Evolutionary conservation across 2,329 filamentous ascomycete species (phyloP).

Genomic region (Cyphellophora attinorum): DNA sequence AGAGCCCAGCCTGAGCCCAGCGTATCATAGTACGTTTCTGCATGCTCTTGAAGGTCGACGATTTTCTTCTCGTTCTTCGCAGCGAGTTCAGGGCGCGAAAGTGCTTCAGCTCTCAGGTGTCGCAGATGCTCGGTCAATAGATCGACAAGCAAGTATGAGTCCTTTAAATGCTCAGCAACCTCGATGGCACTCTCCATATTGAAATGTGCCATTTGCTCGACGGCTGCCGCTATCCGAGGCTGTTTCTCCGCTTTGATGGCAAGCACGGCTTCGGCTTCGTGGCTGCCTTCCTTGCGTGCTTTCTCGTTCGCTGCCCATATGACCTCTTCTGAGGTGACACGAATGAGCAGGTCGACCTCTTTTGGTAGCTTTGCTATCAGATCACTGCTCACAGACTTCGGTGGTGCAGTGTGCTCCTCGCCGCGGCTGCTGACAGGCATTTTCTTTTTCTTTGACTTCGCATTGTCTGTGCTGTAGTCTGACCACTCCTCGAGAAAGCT

Average conservation of each 20-base stretch:
- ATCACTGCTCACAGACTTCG: slow-evolving; percentile 10
- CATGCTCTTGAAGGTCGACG: slow-evolving; percentile 26
- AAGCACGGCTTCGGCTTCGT: slow-evolving; percentile 5
- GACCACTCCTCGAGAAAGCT: slow-evolving; percentile 23
- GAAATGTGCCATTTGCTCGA: slow-evolving; percentile 12
- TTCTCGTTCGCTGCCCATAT: slow-evolving; percentile 7
- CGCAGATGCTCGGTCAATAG: slow-evolving; percentile 14
- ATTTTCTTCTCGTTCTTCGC: slow-evolving; percentile 20
- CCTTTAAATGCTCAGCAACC: slow-evolving; percentile 52
- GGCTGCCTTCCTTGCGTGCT: slow-evolving; percentile 7
- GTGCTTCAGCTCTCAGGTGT: slow-evolving; percentile 10
- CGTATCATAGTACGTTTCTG: slow-evolving; percentile 38
- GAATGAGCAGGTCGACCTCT: slow-evolving; percentile 13
- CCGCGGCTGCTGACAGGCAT: slow-evolving; percentile 16
- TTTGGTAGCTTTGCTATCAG: slow-evolving; percentile 13
- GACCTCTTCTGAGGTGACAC: slow-evolving; percentile 11
- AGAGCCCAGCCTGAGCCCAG: slow-evolving; percentile 46
- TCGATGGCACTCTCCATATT: slow-evolving; percentile 38
- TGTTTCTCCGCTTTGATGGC: slow-evolving; percentile 9
- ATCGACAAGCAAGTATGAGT: slow-evolving; percentile 54
- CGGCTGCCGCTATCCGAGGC: slow-evolving; percentile 7
- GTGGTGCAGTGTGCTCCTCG: slow-evolving; percentile 15
- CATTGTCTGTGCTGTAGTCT: slow-evolving; percentile 17
- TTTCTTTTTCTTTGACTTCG: slow-evolving; percentile 15
- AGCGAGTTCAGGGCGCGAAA: slow-evolving; percentile 10